A percentile compares a stretch with the other conserved stretches of the same genome.
Evolutionary conservation across 106 monocot genomes (phyloP).

Genomic region (Xerophyta viscosa): DNA sequence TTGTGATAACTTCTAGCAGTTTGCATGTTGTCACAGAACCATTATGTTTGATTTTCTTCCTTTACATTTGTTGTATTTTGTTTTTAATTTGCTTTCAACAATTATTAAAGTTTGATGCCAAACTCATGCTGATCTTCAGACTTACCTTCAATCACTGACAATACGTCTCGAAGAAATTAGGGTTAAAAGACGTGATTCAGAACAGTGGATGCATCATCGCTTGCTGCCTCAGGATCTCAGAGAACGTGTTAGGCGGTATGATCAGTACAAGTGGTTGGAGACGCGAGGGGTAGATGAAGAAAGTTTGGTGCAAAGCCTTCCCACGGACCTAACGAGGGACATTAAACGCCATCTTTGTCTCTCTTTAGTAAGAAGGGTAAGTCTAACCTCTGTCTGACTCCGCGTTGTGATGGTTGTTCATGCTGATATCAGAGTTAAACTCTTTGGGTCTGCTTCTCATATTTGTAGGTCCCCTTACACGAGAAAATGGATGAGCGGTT

Average conservation of each 20-base stretch:
- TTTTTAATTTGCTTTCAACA: too few relatives aligned
- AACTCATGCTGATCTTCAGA: conserved; percentile 45
- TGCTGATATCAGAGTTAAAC: neutral
- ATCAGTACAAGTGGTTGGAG: conserved; percentile 96
- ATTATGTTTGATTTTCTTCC: too few relatives aligned
- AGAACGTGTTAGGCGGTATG: conserved; percentile 82
- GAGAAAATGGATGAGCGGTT: conserved; percentile 65
- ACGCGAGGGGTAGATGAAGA: conserved; percentile 84
- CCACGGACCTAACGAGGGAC: conserved; percentile 70
- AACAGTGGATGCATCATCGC: conserved; percentile 98
- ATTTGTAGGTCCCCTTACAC: conserved; percentile 58
- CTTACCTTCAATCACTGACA: conserved; percentile 80
- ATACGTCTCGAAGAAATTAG: conserved; percentile 88
- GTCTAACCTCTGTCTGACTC: neutral
- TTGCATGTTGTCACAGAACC: too few relatives aligned
- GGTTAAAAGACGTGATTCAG: conserved; percentile 85
- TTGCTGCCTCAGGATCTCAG: conserved; percentile 75
- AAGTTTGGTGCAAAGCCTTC: conserved; percentile 57
- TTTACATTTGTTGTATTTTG: too few relatives aligned
- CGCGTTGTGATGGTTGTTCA: neutral
- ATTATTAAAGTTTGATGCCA: neutral
- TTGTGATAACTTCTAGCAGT: neutral
- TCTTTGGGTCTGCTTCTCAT: neutral
- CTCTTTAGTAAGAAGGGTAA: conserved; percentile 49
- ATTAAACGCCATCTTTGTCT: conserved; percentile 78